Base-by-base conservation (phyloP, 352 stramenopile species). In the Globisporangium splendens region DNA sequence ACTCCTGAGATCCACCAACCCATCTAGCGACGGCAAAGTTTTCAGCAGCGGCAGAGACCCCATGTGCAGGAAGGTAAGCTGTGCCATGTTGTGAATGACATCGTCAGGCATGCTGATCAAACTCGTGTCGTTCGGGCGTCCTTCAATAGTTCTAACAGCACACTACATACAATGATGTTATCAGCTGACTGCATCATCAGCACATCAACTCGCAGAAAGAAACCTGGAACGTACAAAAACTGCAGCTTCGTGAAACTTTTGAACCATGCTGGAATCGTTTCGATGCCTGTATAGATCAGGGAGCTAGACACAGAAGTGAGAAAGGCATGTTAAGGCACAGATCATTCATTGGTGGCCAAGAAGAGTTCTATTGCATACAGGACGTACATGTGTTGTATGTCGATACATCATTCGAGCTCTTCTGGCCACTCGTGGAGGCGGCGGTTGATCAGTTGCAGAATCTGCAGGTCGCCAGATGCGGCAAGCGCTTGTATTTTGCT, bases 391-490 rank as follows among this genome's bases (percentile, higher is more conserved):
- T 84, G 58, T 24, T 73, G 54, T 2, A 83, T 58, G 1, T 69
- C 49, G 1, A 50, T 46, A 24, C 77, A 84, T 0, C 46, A 42
- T 5, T 63, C 42, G 3, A 88, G 48, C 31, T 79, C 57, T 0
- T 57, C 44, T 3, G 75, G 73, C 41, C 56, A 55, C 12, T 56
- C 49, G 0, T 53, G 14, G 5, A 88, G 24, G 0, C 46, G 54
- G 0, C 63, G 62, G 33, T 86, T 83, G 35, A 79, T 72, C 10
- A 86, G 31, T 11, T 79, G 75, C 18, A 86, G 54, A 0, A 69
- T 64, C 8, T 59, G 59, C 11, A 85, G 59, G 22, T 73, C 58
- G 6, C 77, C 75, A 10, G 73, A 62, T 0, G 35, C 20, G 24
- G 73, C 54, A 0, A 80, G 46, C 0, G 38, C 43, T 15, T 71